Percentiles rank a stretch among this genome's conserved stretches.
These are phyloP conservation scores for Eragrostis nindensis DNA, from an alignment of 176 grass and related monocot species.

Conservation along the genomic window DNA sequence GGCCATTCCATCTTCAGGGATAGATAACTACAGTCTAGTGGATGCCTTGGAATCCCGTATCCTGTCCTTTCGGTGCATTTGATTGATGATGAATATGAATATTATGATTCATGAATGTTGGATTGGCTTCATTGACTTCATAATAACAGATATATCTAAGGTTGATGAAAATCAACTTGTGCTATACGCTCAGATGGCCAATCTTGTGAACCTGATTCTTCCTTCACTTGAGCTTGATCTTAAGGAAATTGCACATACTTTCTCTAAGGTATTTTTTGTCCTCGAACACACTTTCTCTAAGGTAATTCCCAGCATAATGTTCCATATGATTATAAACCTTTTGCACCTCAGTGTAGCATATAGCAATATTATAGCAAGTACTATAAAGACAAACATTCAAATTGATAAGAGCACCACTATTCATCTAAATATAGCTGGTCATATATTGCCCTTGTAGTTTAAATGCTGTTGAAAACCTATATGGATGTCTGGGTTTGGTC, in stretches of 20 bases:
- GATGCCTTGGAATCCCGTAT: slow-evolving; percentile 87
- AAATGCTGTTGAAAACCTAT: neutral
- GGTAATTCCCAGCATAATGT: slow-evolving; percentile 50
- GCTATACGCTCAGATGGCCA: slow-evolving; percentile 93
- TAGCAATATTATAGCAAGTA: neutral
- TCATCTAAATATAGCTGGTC: neutral
- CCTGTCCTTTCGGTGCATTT: slow-evolving; percentile 43
- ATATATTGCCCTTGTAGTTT: neutral
- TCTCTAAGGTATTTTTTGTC: slow-evolving; percentile 98
- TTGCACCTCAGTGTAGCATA: neutral
- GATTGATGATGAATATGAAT: slow-evolving; percentile 14
- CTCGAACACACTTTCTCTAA: slow-evolving; percentile 86
- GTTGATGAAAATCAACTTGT: slow-evolving; percentile 80
- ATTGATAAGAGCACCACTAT: too few species aligned
- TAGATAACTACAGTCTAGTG: slow-evolving; percentile 73
- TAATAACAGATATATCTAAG: slow-evolving; percentile 64
- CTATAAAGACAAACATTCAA: neutral
- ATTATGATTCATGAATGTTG: slow-evolving; percentile 23
- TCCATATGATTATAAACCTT: neutral
- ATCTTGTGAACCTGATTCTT: slow-evolving; percentile 77
- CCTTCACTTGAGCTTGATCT: slow-evolving; percentile 74
- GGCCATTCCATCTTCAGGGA: slow-evolving; percentile 70
- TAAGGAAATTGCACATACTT: slow-evolving; percentile 74
- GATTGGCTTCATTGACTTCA: slow-evolving; percentile 52
- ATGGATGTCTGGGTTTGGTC: slow-evolving; percentile 4